A percentile compares a stretch with the other conserved stretches of the same genome.
Conservation (phyloP, 2,329 filamentous ascomycete genomes). For the Thelonectria olida region DNA sequence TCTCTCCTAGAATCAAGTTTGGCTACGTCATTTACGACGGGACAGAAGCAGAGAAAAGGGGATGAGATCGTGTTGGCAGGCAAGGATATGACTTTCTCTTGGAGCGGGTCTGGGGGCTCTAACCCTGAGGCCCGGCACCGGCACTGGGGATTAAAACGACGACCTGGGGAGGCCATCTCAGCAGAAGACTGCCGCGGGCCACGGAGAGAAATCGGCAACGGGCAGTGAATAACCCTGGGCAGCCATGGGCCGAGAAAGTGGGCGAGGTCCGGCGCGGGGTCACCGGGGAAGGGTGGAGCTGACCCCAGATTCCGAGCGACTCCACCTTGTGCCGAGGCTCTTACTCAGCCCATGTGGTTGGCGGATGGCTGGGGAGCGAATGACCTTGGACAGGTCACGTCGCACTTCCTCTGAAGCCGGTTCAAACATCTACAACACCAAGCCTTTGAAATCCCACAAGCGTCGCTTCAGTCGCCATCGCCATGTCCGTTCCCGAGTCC, state of each 20-base stretch:
- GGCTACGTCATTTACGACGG: not conserved
- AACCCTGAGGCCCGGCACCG: not conserved
- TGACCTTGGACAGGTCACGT: too few relatives aligned
- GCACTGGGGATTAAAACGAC: not conserved
- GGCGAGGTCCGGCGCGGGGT: not conserved
- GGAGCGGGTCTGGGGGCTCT: not conserved
- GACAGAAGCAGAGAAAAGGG: not conserved
- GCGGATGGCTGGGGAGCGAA: too few relatives aligned
- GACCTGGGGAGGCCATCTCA: too few relatives aligned
- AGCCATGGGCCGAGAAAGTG: conserved; percentile 35
- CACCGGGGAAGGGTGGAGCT: conserved; percentile 1
- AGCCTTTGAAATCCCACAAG: not conserved
- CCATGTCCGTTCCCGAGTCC: conserved; percentile 75
- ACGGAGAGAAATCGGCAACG: not conserved
- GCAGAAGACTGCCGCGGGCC: not conserved
- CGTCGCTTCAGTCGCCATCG: not conserved
- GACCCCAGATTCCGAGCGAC: conserved; percentile 15
- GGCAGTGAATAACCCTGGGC: conserved; percentile 1
- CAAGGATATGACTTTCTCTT: not conserved
- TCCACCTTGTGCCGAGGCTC: conserved; percentile 34
- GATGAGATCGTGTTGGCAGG: not conserved
- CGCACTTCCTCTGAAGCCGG: not conserved
- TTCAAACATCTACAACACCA: not conserved
- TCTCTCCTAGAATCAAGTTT: not conserved
- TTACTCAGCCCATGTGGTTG: conserved; percentile 4